phyloP scores from a whole-genome alignment of 2,329 filamentous ascomycete genomes.

The Aspergillus quadricinctus region DNA sequence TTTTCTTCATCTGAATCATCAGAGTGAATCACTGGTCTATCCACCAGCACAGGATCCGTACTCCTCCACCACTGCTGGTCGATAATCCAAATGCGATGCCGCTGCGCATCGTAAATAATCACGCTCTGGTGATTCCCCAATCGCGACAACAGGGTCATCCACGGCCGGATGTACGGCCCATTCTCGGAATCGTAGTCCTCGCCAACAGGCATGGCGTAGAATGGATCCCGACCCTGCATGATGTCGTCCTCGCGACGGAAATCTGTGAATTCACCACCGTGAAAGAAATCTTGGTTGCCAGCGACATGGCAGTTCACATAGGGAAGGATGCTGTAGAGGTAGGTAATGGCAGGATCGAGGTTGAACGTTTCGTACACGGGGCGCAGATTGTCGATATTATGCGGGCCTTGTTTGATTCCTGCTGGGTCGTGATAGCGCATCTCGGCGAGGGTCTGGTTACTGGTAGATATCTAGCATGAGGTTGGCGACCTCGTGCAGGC shows the following conservation, averaged over 20 bases:
- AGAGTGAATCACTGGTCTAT: neutral
- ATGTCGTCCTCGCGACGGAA: neutral
- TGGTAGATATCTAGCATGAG: slow-evolving; percentile 26
- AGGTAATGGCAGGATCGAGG: slow-evolving; percentile 4
- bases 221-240: slow-evolving; percentile 3
- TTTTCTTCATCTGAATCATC: neutral
- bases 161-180: slow-evolving; percentile 24
- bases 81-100: slow-evolving; percentile 21
- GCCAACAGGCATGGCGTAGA: neutral
- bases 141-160: slow-evolving; percentile 24
- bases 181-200: slow-evolving; percentile 10
- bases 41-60: slow-evolving; percentile 4
- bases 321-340: slow-evolving; percentile 18
- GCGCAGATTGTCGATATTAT: slow-evolving; percentile 8
- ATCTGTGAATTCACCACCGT: slow-evolving; percentile 3
- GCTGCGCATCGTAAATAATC: slow-evolving; percentile 25
- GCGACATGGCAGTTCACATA: neutral
- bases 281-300: neutral
- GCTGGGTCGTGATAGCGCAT: slow-evolving; percentile 23
- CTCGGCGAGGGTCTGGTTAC: slow-evolving; percentile 20
- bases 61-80: slow-evolving; percentile 4
- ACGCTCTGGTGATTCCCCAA: slow-evolving; percentile 21
- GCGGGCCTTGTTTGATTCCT: slow-evolving; percentile 1
- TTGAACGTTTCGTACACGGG: slow-evolving; percentile 7
- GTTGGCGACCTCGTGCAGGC: slow-evolving; percentile 24